A percentile compares a stretch with the other conserved stretches of the same genome.
phyloP scores from a whole-genome alignment of 164 flowering plant genomes.

The Taxillus chinensis region DNA sequence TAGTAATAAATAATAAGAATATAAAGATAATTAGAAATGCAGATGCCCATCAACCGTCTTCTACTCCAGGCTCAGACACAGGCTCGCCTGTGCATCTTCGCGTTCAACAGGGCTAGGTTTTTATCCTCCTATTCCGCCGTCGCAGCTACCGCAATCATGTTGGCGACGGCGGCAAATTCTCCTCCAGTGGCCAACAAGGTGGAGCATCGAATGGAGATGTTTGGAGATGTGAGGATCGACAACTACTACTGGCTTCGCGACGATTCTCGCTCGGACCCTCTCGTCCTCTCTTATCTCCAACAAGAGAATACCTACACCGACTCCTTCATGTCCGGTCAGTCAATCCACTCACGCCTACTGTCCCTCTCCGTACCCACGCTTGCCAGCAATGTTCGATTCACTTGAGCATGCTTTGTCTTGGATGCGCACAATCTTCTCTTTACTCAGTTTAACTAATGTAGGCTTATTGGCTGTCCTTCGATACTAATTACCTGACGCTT shows the following conservation, averaged over 20 bases:
- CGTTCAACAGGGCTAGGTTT: too few species aligned
- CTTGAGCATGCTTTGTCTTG: neutral
- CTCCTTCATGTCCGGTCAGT: slow-evolving; percentile 51
- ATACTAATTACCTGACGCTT: too few species aligned
- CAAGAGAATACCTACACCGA: slow-evolving; percentile 64
- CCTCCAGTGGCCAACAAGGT: slow-evolving; percentile 73
- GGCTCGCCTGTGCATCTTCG: too few species aligned
- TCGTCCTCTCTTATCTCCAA: slow-evolving; percentile 46
- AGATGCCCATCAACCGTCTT: too few species aligned
- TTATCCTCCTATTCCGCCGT: neutral
- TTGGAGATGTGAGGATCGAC: slow-evolving; percentile 75
- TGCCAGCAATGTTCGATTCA: too few species aligned
- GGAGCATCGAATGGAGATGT: slow-evolving; percentile 72
- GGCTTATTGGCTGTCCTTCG: too few species aligned
- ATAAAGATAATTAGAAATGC: too few species aligned
- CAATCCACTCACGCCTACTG: neutral
- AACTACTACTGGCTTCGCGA: slow-evolving; percentile 95
- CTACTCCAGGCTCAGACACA: too few species aligned
- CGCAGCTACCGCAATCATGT: neutral
- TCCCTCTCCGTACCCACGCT: neutral
- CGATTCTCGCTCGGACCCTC: slow-evolving; percentile 68
- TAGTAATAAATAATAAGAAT: too few species aligned
- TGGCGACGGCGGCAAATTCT: slow-evolving; percentile 18
- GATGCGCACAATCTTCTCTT: too few species aligned
- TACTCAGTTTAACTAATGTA: too few species aligned